Evolutionary conservation across 164 flowering plant genomes (phyloP).

Genomic region (Houttuynia cordata): DNA sequence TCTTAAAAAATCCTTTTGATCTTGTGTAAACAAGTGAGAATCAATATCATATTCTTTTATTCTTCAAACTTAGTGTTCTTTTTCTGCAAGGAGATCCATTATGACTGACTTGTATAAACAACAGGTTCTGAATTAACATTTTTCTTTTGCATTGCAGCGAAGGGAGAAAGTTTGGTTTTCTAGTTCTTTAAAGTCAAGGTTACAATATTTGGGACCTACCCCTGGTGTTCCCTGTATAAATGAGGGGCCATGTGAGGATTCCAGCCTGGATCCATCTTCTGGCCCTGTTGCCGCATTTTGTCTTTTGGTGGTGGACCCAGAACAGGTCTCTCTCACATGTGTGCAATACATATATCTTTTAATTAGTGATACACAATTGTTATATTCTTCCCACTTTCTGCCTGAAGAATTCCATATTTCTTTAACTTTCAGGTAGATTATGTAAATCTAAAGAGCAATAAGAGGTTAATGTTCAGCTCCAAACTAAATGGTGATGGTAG

Average conservation of each 20-base stretch:
- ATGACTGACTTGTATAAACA: too few species aligned
- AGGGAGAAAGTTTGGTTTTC: constrained; percentile 80
- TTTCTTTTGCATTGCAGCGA: constrained; percentile 28
- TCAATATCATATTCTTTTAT: too few species aligned
- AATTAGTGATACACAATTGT: background rate
- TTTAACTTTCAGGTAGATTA: constrained; percentile 60
- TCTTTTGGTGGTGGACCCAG: constrained; percentile 40
- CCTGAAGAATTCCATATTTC: background rate
- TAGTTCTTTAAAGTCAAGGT: constrained; percentile 57
- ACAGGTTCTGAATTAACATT: background rate
- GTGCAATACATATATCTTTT: background rate
- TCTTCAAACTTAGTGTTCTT: too few species aligned
- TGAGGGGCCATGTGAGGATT: constrained; percentile 30
- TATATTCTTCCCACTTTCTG: background rate
- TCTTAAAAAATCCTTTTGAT: too few species aligned
- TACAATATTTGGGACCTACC: constrained; percentile 58
- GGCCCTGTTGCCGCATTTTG: constrained; percentile 61
- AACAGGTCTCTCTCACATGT: constrained; percentile 23
- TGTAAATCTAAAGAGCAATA: constrained; percentile 68
- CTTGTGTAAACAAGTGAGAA: too few species aligned
- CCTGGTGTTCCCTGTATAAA: constrained; percentile 56
- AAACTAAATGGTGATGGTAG: constrained; percentile 23
- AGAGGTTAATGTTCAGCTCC: constrained; percentile 36
- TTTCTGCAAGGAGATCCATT: too few species aligned
- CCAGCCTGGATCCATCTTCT: constrained; percentile 35